These are phyloP conservation scores for Glonium stellatum DNA, from an alignment of 495 filamentous ascomycete species.

Conservation along the genomic window DNA sequence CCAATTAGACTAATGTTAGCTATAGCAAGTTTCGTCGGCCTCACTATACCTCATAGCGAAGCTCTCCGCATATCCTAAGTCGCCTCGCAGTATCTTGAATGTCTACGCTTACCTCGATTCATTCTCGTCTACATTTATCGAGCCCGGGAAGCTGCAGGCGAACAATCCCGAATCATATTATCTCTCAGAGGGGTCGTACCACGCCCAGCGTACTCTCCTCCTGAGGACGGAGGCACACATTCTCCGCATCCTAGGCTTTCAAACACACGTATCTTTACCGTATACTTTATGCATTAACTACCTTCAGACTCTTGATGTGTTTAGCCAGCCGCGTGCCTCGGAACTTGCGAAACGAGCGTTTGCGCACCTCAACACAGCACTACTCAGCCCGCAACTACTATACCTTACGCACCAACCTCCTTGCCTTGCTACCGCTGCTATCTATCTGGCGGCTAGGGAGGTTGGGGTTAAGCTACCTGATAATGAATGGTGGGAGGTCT, in stretches of 20 bases:
- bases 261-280: constrained; percentile 75
- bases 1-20: background rate
- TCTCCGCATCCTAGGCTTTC: constrained; percentile 67
- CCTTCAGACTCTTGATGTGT: constrained; percentile 74
- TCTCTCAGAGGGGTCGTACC: constrained; percentile 66
- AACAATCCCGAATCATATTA: constrained; percentile 56
- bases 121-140: constrained; percentile 52
- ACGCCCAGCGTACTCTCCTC: constrained; percentile 52
- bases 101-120: constrained; percentile 80
- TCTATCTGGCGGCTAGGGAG: constrained; percentile 84
- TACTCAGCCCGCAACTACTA: constrained; percentile 80
- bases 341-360: constrained; percentile 56
- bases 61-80: constrained; percentile 66
- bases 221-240: constrained; percentile 67
- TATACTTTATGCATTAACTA: constrained; percentile 89
- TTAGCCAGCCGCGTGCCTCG: constrained; percentile 31
- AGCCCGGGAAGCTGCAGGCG: constrained; percentile 36
- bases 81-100: constrained; percentile 71
- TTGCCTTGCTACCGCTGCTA: constrained; percentile 75
- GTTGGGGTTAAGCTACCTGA: constrained; percentile 67
- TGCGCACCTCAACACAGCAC: constrained; percentile 70
- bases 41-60: constrained; percentile 79
- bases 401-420: constrained; percentile 90
- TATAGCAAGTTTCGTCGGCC: constrained; percentile 73
- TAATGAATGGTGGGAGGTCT: constrained; percentile 92